phyloP scores from a whole-genome alignment of 225 moss, liverwort and hornwort genomes.

The Pleurozium schreberi region DNA sequence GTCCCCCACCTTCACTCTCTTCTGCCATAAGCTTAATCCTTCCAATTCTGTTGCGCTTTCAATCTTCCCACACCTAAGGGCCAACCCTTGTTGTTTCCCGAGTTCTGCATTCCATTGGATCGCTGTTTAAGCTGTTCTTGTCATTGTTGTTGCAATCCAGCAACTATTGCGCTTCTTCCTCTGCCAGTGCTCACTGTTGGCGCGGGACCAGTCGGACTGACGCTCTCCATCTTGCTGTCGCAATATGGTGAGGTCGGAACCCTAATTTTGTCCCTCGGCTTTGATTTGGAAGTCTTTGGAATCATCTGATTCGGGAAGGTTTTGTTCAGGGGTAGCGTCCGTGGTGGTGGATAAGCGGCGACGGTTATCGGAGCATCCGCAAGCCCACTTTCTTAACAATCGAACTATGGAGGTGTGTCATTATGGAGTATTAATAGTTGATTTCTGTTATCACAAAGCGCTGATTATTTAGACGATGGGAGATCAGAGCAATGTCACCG shows the following conservation, averaged over 20 bases:
- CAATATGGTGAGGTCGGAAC: conserved; percentile 60
- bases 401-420: conserved; percentile 95
- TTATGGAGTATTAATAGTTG: not conserved
- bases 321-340: conserved; percentile 60
- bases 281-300: not conserved
- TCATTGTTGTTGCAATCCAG: not conserved
- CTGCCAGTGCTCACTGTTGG: conserved; percentile 82
- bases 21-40: too few species aligned
- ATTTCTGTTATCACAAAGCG: not conserved
- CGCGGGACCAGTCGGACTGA: conserved; percentile 88
- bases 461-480: not conserved
- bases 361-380: conserved; percentile 67
- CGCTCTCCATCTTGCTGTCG: conserved; percentile 76
- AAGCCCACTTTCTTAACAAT: conserved; percentile 95
- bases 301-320: not conserved
- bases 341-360: conserved; percentile 67
- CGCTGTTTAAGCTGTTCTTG: not conserved
- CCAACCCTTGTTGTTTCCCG: not conserved
- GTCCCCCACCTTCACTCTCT: not conserved
- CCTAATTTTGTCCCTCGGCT: not conserved
- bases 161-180: not conserved
- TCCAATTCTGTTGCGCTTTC: not conserved
- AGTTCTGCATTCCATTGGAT: not conserved
- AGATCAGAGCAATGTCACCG: not conserved
- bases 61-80: too few species aligned